Evolutionary conservation across 2,329 filamentous ascomycete genomes (phyloP).

Genomic region (Ophiocordyceps sinensis): DNA sequence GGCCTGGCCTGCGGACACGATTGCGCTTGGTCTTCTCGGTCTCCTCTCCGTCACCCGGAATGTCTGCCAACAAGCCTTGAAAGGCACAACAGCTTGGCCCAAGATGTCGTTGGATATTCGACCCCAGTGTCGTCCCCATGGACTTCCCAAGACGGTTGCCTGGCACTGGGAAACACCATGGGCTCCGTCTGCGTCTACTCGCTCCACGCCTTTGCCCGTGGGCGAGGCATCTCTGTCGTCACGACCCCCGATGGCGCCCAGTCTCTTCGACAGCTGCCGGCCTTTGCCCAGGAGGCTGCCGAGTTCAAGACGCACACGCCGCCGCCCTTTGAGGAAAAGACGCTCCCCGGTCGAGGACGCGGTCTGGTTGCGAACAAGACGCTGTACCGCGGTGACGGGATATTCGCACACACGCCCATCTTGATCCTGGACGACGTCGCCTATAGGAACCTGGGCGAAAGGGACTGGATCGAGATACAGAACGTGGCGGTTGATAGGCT

Average conservation of each 20-base stretch:
- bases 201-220: constrained; percentile 18
- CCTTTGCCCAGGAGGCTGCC: constrained; percentile 12
- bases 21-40: not conserved
- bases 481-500: constrained; percentile 3
- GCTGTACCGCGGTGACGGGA: constrained; percentile 8
- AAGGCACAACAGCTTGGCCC: not conserved
- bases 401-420: constrained; percentile 2
- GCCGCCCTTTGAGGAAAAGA: constrained; percentile 7
- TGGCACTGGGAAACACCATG: not conserved
- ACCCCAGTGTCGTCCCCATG: not conserved
- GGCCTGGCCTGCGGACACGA: not conserved
- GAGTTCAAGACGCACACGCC: constrained; percentile 1
- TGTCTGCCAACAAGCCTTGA: not conserved
- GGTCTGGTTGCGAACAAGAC: constrained; percentile 12
- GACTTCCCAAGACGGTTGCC: not conserved
- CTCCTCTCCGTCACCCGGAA: not conserved
- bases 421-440: not conserved
- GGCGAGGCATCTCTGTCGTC: constrained; percentile 23
- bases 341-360: constrained; percentile 10
- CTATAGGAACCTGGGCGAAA: not conserved
- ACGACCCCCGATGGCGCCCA: constrained; percentile 18
- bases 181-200: constrained; percentile 18
- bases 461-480: not conserved
- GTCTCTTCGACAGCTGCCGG: constrained; percentile 11
- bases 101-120: not conserved